These are phyloP conservation scores for Blumeria graminis DNA, from an alignment of 2,329 filamentous ascomycete species.

Conservation along the genomic window DNA sequence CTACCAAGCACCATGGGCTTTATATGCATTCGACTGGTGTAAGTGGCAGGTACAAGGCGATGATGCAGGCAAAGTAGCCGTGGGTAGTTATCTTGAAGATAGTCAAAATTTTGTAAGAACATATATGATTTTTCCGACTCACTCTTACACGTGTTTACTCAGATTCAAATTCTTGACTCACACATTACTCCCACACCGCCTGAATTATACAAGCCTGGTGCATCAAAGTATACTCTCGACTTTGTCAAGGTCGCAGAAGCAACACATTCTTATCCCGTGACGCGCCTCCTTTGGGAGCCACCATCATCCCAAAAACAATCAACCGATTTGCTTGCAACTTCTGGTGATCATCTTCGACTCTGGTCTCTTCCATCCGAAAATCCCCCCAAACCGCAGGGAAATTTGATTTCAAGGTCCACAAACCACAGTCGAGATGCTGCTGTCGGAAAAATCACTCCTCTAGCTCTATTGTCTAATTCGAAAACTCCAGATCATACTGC, in stretches of 20 bases:
- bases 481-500: slow-evolving; percentile 97
- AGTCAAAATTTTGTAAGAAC: slow-evolving; percentile 77
- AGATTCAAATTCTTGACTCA: slow-evolving; percentile 95
- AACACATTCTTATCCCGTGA: slow-evolving; percentile 93
- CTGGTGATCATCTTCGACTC: slow-evolving; percentile 74
- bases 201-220: slow-evolving; percentile 43
- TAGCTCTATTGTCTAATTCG: slow-evolving; percentile 85
- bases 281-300: slow-evolving; percentile 83
- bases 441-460: slow-evolving; percentile 62
- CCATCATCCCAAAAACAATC: slow-evolving; percentile 86
- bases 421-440: slow-evolving; percentile 32
- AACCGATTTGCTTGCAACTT: slow-evolving; percentile 83
- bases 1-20: slow-evolving; percentile 80
- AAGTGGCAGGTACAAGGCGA: slow-evolving; percentile 74
- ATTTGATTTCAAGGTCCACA: slow-evolving; percentile 42
- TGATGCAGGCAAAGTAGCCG: slow-evolving; percentile 72
- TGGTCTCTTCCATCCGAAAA: slow-evolving; percentile 68
- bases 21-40: slow-evolving; percentile 97
- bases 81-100: slow-evolving; percentile 92
- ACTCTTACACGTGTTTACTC: neutral
- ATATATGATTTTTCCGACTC: slow-evolving; percentile 3
- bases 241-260: slow-evolving; percentile 89
- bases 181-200: slow-evolving; percentile 48
- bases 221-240: slow-evolving; percentile 54
- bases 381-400: slow-evolving; percentile 29